Conservation (phyloP, 768 basidiomycete genomes). For the Dacryopinax spathularia region DNA sequence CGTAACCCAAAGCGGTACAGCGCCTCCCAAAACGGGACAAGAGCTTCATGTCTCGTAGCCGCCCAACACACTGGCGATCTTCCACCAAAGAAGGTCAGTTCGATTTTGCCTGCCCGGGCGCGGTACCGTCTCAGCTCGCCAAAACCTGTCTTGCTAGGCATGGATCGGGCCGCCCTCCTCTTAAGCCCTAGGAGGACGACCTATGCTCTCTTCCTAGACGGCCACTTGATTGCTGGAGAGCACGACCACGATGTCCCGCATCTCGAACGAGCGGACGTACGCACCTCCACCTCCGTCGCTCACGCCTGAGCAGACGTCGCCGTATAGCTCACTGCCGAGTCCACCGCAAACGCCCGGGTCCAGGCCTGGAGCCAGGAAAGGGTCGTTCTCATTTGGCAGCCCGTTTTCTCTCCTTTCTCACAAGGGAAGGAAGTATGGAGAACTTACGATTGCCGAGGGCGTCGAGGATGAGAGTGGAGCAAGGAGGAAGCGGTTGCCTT, state of each 20-base stretch:
- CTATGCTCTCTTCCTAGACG: no score
- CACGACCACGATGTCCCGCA: not conserved
- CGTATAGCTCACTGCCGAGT: not conserved
- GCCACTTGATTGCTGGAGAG: no score
- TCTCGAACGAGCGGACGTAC: not conserved
- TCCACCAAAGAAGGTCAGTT: not conserved
- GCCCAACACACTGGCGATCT: not conserved
- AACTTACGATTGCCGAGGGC: not conserved
- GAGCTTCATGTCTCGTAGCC: not conserved
- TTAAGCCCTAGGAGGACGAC: no score
- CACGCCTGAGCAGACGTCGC: not conserved
- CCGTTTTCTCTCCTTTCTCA: not conserved
- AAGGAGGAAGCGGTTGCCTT: not conserved
- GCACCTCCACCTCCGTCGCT: not conserved
- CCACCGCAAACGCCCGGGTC: not conserved
- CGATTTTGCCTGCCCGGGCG: not conserved
- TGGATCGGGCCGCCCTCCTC: not conserved
- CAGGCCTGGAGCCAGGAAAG: not conserved
- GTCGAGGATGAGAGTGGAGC: not conserved
- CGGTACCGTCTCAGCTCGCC: not conserved
- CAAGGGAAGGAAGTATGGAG: not conserved
- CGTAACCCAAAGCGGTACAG: not conserved
- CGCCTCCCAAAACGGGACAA: not conserved
- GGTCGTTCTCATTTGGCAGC: not conserved
- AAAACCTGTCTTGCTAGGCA: not conserved